phyloP scores from a whole-genome alignment of 2,329 filamentous ascomycete species.

The Penicillium sp. region DNA sequence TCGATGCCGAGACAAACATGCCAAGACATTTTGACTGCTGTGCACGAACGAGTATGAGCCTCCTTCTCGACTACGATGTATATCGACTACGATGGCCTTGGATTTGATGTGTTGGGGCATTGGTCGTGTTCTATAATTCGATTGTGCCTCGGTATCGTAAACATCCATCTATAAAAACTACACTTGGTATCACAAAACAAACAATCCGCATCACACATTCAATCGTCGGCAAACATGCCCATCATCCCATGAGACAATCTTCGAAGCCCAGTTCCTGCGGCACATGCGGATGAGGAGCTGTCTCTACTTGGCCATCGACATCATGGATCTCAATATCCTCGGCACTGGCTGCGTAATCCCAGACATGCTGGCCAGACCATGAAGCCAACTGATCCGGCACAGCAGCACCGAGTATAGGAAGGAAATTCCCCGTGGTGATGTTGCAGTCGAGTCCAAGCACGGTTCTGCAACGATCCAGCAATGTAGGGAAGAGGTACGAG shows the following conservation, averaged over 20 bases:
- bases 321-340: constrained; percentile 7
- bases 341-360: constrained; percentile 14
- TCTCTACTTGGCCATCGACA: constrained; percentile 10
- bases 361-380: constrained; percentile 20
- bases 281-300: not conserved
- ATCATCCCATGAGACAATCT: constrained; percentile 8
- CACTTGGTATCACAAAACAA: constrained; percentile 21
- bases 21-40: constrained; percentile 12
- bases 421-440: constrained; percentile 31
- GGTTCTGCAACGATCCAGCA: constrained; percentile 34
- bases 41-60: not conserved
- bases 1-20: constrained; percentile 19
- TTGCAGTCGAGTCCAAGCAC: constrained; percentile 35
- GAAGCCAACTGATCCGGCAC: constrained; percentile 13
- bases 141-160: not conserved
- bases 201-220: not conserved
- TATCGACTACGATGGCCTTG: not conserved
- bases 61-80: not conserved
- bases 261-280: constrained; percentile 9
- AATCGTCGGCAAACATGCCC: not conserved
- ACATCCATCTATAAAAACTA: constrained; percentile 15
- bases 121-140: not conserved
- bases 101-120: not conserved
- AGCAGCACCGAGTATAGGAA: constrained; percentile 23
- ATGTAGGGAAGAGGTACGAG: constrained; percentile 37